Conservation (phyloP, 495 filamentous ascomycete genomes). For the Aspergillus nidulans region DNA sequence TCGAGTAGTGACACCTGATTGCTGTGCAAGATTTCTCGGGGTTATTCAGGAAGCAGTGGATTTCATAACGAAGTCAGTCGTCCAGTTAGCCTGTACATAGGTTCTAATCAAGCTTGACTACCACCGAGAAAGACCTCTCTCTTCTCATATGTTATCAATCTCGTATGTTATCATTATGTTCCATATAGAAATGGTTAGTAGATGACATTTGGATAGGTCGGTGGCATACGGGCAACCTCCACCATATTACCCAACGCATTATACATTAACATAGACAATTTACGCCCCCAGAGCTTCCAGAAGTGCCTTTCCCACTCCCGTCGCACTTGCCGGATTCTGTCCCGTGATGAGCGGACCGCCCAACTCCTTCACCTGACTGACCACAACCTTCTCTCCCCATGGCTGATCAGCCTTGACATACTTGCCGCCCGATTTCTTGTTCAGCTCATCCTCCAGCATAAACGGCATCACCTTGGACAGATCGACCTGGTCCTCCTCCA, state of each 20-base stretch:
- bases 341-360: constrained; percentile 62
- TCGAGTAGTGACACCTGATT: not conserved
- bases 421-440: constrained; percentile 41
- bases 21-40: too few species aligned
- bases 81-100: too few species aligned
- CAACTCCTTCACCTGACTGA: constrained; percentile 36
- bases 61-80: too few species aligned
- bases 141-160: too few species aligned
- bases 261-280: not conserved
- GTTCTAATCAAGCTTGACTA: too few species aligned
- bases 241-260: not conserved
- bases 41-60: too few species aligned
- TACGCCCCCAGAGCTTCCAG: constrained; percentile 34
- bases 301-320: constrained; percentile 51
- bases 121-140: too few species aligned
- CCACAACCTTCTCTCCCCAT: constrained; percentile 58
- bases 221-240: too few species aligned
- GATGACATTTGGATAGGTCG: too few species aligned
- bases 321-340: constrained; percentile 68
- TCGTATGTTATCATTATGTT: not conserved
- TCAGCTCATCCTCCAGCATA: constrained; percentile 56
- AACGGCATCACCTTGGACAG: constrained; percentile 56
- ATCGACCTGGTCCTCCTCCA: constrained; percentile 55
- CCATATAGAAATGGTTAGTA: not conserved
- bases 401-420: constrained; percentile 56